Base-by-base conservation (phyloP, 2,329 filamentous ascomycete species). In the Trichoderma polysporum region DNA sequence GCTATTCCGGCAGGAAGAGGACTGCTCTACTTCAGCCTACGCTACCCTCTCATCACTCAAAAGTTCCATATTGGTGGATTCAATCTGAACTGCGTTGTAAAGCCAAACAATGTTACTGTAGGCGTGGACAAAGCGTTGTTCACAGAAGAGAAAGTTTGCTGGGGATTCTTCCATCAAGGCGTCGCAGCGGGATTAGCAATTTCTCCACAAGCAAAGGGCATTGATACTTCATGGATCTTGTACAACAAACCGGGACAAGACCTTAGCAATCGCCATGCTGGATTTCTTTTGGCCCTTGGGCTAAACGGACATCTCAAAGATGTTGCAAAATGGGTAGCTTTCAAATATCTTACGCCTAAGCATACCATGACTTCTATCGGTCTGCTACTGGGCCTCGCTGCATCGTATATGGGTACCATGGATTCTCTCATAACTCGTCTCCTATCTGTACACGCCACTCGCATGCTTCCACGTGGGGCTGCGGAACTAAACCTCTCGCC, bases 331-430 rank as follows among this genome's bases (percentile, higher is more conserved):
- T 99, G 95, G 94, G 90, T 99, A 50, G 94, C 94, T 9, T 99
- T 98, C 85, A 98, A 97, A 75, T 99, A 99, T 72, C 83, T 99
- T n/a, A 99, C 95, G 0, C 94, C 95, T 1, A 99, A 99, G 75
- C 96, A 99, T 78, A 97, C 94, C 29, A 99, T 99, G 95, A 98
- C 95, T 27, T 98, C 95, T 0, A 94, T 99, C 64, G 95, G 95
- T 10, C 83, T 99, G n/a, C 84, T 99, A 3, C 84, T 99, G 0
- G 95, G 95, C 1, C 83, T 99, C 19, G 94, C 95, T 9, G 95
- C 92, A 29, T 98, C 95, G 1, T 97, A 97, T 75, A 85, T 97
- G 71, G 95, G 96, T 1, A 98, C 94, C 2, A 98, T 98, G 94
- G 95, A 99, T 76, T 95, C 92, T 2, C 84, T 97, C 31, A 94